Evolutionary conservation across 257 asterid genomes (phyloP).

Genomic region (Striga asiatica): DNA sequence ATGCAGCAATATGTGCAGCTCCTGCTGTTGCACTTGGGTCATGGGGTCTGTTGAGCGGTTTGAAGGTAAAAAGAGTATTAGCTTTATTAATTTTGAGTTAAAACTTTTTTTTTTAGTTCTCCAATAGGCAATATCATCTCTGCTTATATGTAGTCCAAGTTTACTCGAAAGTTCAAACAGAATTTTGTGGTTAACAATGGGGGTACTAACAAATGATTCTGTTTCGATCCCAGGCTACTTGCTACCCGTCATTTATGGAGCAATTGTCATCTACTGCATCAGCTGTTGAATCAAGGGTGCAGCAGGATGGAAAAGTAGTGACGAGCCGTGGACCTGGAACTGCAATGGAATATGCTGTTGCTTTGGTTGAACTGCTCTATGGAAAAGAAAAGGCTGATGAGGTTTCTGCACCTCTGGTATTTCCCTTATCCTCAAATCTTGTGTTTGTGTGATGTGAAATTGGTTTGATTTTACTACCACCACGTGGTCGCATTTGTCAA

Average conservation of each 20-base stretch:
- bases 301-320: conserved; percentile 71
- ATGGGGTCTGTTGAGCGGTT: conserved; percentile 85
- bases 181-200: not conserved
- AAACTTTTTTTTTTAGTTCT: not conserved
- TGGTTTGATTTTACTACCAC: not conserved
- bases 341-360: conserved; percentile 71
- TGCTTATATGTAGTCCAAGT: not conserved
- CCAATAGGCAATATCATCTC: no score
- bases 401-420: conserved; percentile 78
- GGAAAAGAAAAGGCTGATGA: conserved; percentile 82
- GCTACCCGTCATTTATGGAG: conserved; percentile 87
- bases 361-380: conserved; percentile 62
- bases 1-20: conserved; percentile 94
- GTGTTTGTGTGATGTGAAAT: not conserved
- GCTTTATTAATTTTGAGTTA: not conserved
- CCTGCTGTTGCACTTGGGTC: conserved; percentile 92
- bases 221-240: conserved; percentile 63
- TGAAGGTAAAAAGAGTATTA: conserved; percentile 37
- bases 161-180: not conserved
- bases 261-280: conserved; percentile 51
- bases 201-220: conserved; percentile 2
- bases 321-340: conserved; percentile 98
- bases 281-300: conserved; percentile 79
- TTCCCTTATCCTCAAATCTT: conserved; percentile 9
- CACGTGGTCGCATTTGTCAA: not conserved